These are phyloP conservation scores for Elsinoe necatrix DNA, from an alignment of 2,329 filamentous ascomycete species.

Conservation along the genomic window DNA sequence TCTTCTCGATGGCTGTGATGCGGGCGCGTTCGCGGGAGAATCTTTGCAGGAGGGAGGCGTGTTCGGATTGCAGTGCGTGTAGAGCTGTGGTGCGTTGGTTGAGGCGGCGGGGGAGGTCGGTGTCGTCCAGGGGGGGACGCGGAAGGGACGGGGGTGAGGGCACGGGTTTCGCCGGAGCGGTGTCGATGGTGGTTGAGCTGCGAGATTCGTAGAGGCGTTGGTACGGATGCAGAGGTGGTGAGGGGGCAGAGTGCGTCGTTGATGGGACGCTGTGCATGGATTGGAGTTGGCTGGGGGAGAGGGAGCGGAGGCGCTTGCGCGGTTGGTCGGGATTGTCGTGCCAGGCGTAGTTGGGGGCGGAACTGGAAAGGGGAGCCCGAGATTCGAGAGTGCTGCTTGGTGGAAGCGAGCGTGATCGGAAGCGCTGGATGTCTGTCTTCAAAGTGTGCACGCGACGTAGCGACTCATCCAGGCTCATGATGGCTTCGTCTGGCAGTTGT, in stretches of 20 bases:
- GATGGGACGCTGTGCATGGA: not conserved
- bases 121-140: slow-evolving; percentile 36
- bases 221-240: not conserved
- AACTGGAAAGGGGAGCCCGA: too few relatives aligned
- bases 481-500: not conserved
- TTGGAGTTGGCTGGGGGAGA: not conserved
- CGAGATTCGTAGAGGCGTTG: not conserved
- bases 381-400: not conserved
- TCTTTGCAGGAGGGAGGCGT: slow-evolving; percentile 45
- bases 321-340: not conserved
- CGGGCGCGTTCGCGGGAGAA: slow-evolving; percentile 44
- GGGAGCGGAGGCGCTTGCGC: not conserved
- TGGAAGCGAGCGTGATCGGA: not conserved
- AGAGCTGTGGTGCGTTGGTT: slow-evolving; percentile 46
- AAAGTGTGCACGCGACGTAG: not conserved
- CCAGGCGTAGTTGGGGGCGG: not conserved
- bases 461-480: not conserved
- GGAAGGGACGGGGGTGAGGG: slow-evolving; percentile 22
- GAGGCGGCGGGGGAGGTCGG: slow-evolving; percentile 47
- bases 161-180: not conserved
- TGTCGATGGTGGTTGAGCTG: too few relatives aligned
- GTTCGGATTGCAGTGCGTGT: slow-evolving; percentile 47
- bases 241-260: not conserved
- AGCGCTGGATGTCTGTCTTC: not conserved
- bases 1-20: slow-evolving; percentile 43